Evolutionary conservation across 495 filamentous ascomycete genomes (phyloP), one percentile per base, ranked within the genome.

Genomic region (Staphylotrichum tortipilum): DNA sequence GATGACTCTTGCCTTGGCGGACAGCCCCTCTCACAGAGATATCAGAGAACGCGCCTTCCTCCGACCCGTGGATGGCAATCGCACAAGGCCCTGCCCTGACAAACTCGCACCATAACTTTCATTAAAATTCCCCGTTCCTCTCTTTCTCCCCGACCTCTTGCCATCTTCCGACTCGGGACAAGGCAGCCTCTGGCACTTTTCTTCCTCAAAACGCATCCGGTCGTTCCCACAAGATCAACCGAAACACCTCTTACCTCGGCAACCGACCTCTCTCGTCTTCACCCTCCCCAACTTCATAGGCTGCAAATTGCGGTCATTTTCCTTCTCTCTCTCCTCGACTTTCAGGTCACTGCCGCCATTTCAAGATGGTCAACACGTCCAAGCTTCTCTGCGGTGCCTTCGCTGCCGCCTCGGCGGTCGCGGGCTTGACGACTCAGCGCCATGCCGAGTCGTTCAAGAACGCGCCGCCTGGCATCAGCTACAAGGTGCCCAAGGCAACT

Each of bases 401-500:
- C 21, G 28, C 34, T 11, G 38, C 30, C 2, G 36, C 24, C 1
- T 22, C 44, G 4, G 37, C 19, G 11, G 29, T 30, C 11, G 7
- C 44, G 9, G 34, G 24, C 3, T 7, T 15, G 9, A 14, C 36
- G 0, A 29, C 41, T 11, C 33, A 49, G 22, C 41, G 26, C 15
- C 34, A 55, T 33, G 37, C 10, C 9, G 31, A 55, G 3, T 42
- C 50, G 1, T 21, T 56, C 14, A 31, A 51, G 14, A 29, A 49
- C 29, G 49, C 55, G 9, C 55, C 55, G 10, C 55, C 59, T 1
- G 59, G 61, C 1, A 52, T 64, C 51, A 59, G 38, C 40, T 57
- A 55, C 49, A 55, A 30, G 17, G 10, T 49, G 7, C 48, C 55
- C 11, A 54, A 50, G 29, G 54, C 33, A 23, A 52, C 44, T 22